Base-by-base conservation (phyloP, 768 basidiomycete genomes). In the Boletus subcaerulescens region DNA sequence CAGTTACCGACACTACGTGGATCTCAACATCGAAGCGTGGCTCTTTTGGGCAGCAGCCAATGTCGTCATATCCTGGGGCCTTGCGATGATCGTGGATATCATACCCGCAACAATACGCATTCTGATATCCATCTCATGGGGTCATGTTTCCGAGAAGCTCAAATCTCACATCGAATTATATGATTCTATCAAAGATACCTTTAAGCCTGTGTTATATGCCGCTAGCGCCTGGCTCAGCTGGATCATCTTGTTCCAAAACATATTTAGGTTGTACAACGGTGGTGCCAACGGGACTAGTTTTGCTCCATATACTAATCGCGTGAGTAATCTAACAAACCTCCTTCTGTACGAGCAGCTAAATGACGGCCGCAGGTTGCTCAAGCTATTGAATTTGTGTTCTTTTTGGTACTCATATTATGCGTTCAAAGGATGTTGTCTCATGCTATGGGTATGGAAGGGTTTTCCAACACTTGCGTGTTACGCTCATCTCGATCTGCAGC, bases 21-120 rank as follows among this genome's bases (percentile, higher is more conserved):
- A 78, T 50, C 78, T 84, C 57, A 91, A 86, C 65, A 68, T 87
- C 43, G 76, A 86, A 66, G 85, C 87, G 4, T 92, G 89, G 89
- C 74, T 91, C 3, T 89, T 88, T 69, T 92, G 89, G 88, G 83
- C 81, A 8, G 90, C 89, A 5, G 80, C 86, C 38, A 91, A 92
- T 67, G 73, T 91, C 48, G 73, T 88, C 54, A 77, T 90, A 48
- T 90, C 89, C 3, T 92, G 89, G 89, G 86, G 77, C 57, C 82
- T 92, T 33, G 90, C 86, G 18, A 73, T 89, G 72, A 71, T 86
- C 55, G 74, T 90, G 60, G 86, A 91, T 65, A 69, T 91, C 50
- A 69, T 89, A 48, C 89, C 89, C 12, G 73, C 77, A 41, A 45
- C 85, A 48, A 60, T 76, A 48, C 80, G 77, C 39, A 75, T 79